These are phyloP conservation scores for Cyberlindnera lachancei DNA, from an alignment of 805 yeast genomes.

Conservation along the genomic window DNA sequence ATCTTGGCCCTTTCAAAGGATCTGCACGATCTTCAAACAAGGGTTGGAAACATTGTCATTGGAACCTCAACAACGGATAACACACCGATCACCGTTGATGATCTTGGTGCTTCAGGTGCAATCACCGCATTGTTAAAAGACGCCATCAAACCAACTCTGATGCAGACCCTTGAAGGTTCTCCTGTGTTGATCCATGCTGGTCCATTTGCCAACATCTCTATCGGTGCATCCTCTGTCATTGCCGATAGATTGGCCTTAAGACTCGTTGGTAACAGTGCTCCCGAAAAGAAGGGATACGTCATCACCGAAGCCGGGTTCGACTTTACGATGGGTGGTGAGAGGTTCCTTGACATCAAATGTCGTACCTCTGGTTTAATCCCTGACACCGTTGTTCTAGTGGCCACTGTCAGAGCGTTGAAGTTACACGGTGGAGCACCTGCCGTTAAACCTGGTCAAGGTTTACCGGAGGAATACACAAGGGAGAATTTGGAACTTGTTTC, in stretches of 20 bases:
- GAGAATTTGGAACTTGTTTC: conserved; percentile 66
- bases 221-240: conserved; percentile 78
- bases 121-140: conserved; percentile 75
- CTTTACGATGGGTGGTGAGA: conserved; percentile 89
- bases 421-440: conserved; percentile 88
- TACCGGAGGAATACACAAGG: conserved; percentile 63
- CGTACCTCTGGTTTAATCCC: conserved; percentile 76
- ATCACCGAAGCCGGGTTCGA: conserved; percentile 88
- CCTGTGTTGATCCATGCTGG: conserved; percentile 87
- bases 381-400: conserved; percentile 72
- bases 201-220: conserved; percentile 82
- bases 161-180: conserved; percentile 86
- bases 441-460: conserved; percentile 76
- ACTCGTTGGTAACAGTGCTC: conserved; percentile 59
- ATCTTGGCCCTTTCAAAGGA: conserved; percentile 69
- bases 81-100: conserved; percentile 75
- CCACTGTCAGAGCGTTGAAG: conserved; percentile 78
- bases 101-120: conserved; percentile 82
- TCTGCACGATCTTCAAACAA: conserved; percentile 60
- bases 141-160: conserved; percentile 76
- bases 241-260: conserved; percentile 81
- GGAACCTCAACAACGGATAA: conserved; percentile 63
- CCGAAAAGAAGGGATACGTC: conserved; percentile 61
- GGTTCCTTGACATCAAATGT: conserved; percentile 77
- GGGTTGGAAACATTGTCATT: conserved; percentile 71